Base-by-base conservation (phyloP, 2,329 filamentous ascomycete genomes). In the Cryphonectria nitschkei region DNA sequence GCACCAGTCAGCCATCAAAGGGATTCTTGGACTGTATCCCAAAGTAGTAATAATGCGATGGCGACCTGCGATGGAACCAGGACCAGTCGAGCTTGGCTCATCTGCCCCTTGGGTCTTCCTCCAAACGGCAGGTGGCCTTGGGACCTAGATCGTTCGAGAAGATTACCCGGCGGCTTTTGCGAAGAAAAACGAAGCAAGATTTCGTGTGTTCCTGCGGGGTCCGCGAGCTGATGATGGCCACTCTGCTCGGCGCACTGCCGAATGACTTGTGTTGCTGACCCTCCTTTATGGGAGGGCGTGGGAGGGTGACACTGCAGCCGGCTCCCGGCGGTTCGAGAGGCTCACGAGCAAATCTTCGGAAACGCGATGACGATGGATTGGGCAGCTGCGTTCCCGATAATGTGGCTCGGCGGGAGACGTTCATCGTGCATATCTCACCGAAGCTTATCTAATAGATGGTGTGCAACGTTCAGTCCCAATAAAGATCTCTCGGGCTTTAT, bases 51-150 rank as follows among this genome's bases (percentile, higher is more conserved):
- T 50, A n/a, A 50, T 34, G 29, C 54, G 26, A 58, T 29, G 26
- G 54, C 14, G 54, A 58, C 54, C 54, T 58, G 54, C 54, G 54
- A 58, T 58, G 54, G 14, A 58, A 58, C 54, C 54, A 29, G 54
- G n/a, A n/a, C 19, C 46, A n/a, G 46, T 22, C 8, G 54, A 19
- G 54, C 3, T 29, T 56, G 54, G 14, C 54, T 58, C 14, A 19
- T 34, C 54, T 6, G 46, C 16, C 26, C 54, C 34, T 14, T 60
- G 39, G 39, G 9, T 46, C 50, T 67, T 34, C 14, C 65, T 43
- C 65, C 37, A 60, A 46, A 39, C 46, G 65, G 65, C 65, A 67
- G 65, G 65, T 67, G 54, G 13, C 22, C n/a, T n/a, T 11, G 8
- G 9, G 34, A 46, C 37, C 22, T n/a, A 56, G 34, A n/a, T 32